Evolutionary conservation across 139 green algal genomes (phyloP).

Genomic region (Edaphochlamys debaryana): DNA sequence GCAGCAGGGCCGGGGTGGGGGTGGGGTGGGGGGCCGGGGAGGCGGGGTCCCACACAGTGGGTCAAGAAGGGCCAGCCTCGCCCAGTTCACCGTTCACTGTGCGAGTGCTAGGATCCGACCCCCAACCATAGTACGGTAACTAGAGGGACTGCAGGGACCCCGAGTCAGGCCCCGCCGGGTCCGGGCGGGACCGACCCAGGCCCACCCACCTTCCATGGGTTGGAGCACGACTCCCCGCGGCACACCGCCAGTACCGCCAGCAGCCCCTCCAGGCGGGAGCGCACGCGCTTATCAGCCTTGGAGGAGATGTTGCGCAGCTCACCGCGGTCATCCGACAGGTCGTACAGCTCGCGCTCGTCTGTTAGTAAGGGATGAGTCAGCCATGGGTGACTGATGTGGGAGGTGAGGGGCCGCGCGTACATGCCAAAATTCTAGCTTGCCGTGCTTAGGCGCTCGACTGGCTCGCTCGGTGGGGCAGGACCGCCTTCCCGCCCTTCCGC

Average conservation of each 20-base stretch:
- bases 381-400: no score
- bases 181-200: neutral
- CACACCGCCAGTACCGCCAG: slow-evolving; percentile 41
- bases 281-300: neutral
- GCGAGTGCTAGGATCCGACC: neutral
- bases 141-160: no score
- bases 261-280: slow-evolving; percentile 27
- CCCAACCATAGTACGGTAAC: neutral
- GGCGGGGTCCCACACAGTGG: no score
- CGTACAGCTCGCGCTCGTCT: slow-evolving; percentile 40
- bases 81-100: neutral
- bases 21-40: neutral
- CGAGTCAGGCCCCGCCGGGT: no score
- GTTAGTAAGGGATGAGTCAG: neutral
- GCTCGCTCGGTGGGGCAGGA: no score
- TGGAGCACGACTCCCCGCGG: slow-evolving; percentile 19
- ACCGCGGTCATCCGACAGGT: slow-evolving; percentile 24
- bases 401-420: neutral
- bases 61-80: no score
- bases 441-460: no score
- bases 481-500: no score
- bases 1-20: neutral
- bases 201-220: slow-evolving; percentile 32
- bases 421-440: neutral
- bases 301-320: slow-evolving; percentile 25